These are phyloP conservation scores for Nepenthes gracilis DNA, from an alignment of 148 eudicot genomes.

Conservation along the genomic window DNA sequence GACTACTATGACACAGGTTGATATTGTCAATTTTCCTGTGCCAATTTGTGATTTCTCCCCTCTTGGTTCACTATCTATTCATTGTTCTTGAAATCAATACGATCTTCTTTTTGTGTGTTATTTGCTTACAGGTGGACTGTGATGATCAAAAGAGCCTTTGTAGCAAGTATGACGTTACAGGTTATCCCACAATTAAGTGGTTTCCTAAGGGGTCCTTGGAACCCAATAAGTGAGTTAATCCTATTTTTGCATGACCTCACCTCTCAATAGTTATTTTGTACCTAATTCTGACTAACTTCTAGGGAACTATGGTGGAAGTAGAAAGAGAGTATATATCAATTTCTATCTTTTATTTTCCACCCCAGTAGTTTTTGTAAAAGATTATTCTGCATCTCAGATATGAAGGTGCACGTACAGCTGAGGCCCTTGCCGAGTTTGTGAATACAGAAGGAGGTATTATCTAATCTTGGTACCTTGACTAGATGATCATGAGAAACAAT, in stretches of 20 bases:
- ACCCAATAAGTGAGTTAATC: conserved; percentile 71
- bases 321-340: neutral
- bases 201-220: conserved; percentile 96
- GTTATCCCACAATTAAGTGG: conserved; percentile 96
- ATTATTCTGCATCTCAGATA: conserved; percentile 33
- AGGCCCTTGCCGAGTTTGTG: conserved; percentile 77
- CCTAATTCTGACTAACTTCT: neutral
- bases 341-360: neutral
- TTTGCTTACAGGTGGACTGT: conserved; percentile 70
- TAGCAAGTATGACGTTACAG: conserved; percentile 75
- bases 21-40: too few relatives aligned
- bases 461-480: neutral
- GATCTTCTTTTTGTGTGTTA: conserved; percentile 1
- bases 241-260: neutral
- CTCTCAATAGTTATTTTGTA: neutral
- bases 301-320: neutral
- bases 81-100: neutral
- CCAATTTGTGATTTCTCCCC: too few relatives aligned
- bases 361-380: neutral
- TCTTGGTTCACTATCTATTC: too few relatives aligned
- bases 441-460: conserved; percentile 78
- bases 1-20: too few relatives aligned
- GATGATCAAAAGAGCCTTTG: conserved; percentile 85
- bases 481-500: neutral
- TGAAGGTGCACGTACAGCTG: conserved; percentile 89